Conservation (phyloP, 192 early-diverging fungal genomes). For the Funneliformis geosporum region DNA sequence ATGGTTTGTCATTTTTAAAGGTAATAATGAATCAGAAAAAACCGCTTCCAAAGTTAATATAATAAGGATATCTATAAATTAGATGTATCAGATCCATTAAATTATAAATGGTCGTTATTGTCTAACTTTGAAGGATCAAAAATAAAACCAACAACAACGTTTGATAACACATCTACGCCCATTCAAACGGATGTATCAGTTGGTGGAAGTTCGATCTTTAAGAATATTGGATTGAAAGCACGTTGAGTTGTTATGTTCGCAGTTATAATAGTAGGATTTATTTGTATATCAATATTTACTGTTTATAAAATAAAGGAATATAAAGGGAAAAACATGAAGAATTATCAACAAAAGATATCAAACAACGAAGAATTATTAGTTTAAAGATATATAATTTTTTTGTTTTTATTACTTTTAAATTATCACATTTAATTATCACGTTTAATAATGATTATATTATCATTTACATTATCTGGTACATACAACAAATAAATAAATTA, state of each 20-base stretch:
- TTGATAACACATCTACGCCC: background rate
- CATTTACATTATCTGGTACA: no score
- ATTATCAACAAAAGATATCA: background rate
- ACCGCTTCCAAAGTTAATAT: no score
- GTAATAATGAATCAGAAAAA: background rate
- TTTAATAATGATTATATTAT: no score
- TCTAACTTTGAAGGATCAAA: background rate
- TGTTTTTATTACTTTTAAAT: no score
- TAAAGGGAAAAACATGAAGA: background rate
- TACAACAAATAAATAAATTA: no score
- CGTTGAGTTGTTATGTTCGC: background rate
- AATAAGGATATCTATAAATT: constrained; percentile 2
- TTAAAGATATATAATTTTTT: no score
- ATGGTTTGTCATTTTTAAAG: background rate
- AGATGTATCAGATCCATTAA: constrained; percentile 5
- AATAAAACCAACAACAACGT: background rate
- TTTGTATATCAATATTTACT: background rate
- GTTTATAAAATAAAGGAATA: background rate
- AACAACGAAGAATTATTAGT: background rate
- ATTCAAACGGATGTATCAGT: background rate
- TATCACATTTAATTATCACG: no score
- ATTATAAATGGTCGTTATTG: constrained; percentile 4
- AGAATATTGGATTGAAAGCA: background rate
- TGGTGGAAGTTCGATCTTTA: background rate
- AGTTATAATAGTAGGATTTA: background rate